A percentile compares a stretch with the other conserved stretches of the same genome.
Evolutionary conservation across 345 rosid species (phyloP).

Genomic region (Durio zibethinus): DNA sequence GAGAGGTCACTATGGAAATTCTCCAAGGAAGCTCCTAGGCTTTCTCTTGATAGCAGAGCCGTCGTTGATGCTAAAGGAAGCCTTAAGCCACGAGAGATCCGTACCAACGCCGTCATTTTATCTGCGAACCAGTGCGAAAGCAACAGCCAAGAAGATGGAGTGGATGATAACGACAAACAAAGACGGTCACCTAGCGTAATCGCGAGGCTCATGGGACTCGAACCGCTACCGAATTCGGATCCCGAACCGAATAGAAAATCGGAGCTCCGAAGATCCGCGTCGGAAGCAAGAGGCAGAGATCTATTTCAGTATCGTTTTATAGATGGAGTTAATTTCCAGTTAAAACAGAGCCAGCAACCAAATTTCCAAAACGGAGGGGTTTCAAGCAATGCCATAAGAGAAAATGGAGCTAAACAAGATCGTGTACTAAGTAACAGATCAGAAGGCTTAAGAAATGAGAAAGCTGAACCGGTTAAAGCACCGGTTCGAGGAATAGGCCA

Average conservation of each 20-base stretch:
- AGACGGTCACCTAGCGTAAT: slow-evolving; percentile 82
- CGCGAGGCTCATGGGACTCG: slow-evolving; percentile 93
- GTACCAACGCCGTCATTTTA: slow-evolving; percentile 37
- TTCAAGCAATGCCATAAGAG: slow-evolving; percentile 24
- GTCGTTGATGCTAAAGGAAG: slow-evolving; percentile 78
- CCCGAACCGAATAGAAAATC: slow-evolving; percentile 42
- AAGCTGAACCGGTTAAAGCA: slow-evolving; percentile 45
- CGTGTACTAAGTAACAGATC: slow-evolving; percentile 14
- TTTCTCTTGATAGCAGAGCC: slow-evolving; percentile 97
- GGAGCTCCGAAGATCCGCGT: slow-evolving; percentile 87
- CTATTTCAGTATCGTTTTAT: slow-evolving; percentile 48
- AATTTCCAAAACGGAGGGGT: slow-evolving; percentile 20
- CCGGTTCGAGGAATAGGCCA: slow-evolving; percentile 36
- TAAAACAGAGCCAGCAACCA: slow-evolving; percentile 31
- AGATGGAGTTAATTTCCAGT: slow-evolving; percentile 47
- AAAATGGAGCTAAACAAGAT: slow-evolving; percentile 26
- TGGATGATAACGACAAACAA: slow-evolving; percentile 39
- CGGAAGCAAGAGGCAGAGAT: slow-evolving; percentile 82
- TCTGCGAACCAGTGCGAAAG: slow-evolving; percentile 28
- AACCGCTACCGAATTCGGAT: slow-evolving; percentile 54
- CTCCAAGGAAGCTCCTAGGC: slow-evolving; percentile 86
- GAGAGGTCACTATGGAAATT: slow-evolving; percentile 71
- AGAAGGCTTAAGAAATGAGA: slow-evolving; percentile 33
- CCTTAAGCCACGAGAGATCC: slow-evolving; percentile 84
- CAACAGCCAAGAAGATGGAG: slow-evolving; percentile 22